Base-by-base conservation (phyloP, 1,284 basidiomycete genomes). In the Ganoderma multipileum region DNA sequence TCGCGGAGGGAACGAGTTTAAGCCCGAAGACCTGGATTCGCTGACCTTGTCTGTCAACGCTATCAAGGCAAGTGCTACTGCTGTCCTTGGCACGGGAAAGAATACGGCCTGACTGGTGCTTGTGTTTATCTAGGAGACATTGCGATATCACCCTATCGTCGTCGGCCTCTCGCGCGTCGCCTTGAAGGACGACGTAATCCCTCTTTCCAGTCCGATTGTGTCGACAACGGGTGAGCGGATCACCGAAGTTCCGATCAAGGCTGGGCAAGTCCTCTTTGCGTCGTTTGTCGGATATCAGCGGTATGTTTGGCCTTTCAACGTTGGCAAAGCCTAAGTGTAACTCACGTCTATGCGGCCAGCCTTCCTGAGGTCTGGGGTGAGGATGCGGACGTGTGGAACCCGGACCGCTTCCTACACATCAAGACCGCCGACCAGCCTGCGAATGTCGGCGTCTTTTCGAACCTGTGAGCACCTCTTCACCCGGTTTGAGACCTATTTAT, bases 341-440 rank as follows among this genome's bases (percentile, higher is more conserved):
- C 41, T 33, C 20, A 39, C 23, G 33, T 18, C 7, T 18, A 16
- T 41, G 11, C 28, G 2, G 26, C 11, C 60, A 81, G 79, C 47
- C 69, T 78, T 12, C 72, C 74, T 12, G 73, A 78, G 1, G 73
- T 88, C 0, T 89, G 85, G 79, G 87, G 87, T 0, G 76, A 81
- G 16, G 85, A 89, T 69, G 82, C 87, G 2, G 77, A 87, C 63
- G 71, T 74, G 23, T 89, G 83, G 76, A 83, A 87, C 66, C 87
- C 87, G 8, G 84, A 87, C 20, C 88, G 87, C 82, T 74, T 86
- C 60, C 69, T 79, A 6, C 76, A 69, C 12, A 61, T 78, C 38
- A 73, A 74, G 9, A 72, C 75, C 23, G 77, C 78, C n/a, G 84
- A 82, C 72, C 82, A 79, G 26, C 58, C 58, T 18, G 78, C 82